phyloP scores from a whole-genome alignment of 345 rosid genomes.

The Euphorbia peplus region DNA sequence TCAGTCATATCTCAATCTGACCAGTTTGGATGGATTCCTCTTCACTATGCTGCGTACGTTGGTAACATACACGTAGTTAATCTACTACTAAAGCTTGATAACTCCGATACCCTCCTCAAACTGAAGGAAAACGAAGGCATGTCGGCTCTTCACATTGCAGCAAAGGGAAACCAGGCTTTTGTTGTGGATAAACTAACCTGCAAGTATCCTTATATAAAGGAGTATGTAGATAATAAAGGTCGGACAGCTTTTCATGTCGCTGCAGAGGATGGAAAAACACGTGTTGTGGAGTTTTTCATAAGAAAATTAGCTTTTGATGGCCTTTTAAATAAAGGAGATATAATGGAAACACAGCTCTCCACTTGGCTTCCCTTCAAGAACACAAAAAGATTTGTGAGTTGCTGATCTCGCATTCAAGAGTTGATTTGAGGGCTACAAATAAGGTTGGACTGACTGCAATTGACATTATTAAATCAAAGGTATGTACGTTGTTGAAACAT shows the following conservation, averaged over 20 bases:
- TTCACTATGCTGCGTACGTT: slow-evolving; percentile 30
- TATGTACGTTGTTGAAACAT: too few relatives aligned
- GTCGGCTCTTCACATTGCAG: slow-evolving; percentile 31
- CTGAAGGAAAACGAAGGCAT: slow-evolving; percentile 24
- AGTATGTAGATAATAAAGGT: too few relatives aligned
- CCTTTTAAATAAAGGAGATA: slow-evolving; percentile 31
- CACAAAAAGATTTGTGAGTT: slow-evolving; percentile 7
- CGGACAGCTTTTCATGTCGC: slow-evolving; percentile 38
- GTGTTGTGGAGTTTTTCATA: slow-evolving; percentile 21
- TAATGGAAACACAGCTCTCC: slow-evolving; percentile 42
- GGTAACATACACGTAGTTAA: slow-evolving; percentile 19
- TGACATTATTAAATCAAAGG: slow-evolving; percentile 26
- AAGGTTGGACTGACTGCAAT: slow-evolving; percentile 26
- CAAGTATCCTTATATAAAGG: too few relatives aligned
- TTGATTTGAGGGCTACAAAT: not conserved
- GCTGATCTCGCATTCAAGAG: not conserved
- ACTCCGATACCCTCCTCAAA: slow-evolving; percentile 6
- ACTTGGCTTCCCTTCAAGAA: slow-evolving; percentile 33
- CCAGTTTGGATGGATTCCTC: slow-evolving; percentile 26
- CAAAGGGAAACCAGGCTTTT: slow-evolving; percentile 16
- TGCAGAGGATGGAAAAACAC: slow-evolving; percentile 24
- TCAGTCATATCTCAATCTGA: slow-evolving; percentile 17
- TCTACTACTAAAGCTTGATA: slow-evolving; percentile 3
- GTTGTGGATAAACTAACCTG: slow-evolving; percentile 18
- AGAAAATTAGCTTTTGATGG: slow-evolving; percentile 12